Base-by-base conservation (phyloP, 2,329 filamentous ascomycete genomes). In the Fusarium globosum region DNA sequence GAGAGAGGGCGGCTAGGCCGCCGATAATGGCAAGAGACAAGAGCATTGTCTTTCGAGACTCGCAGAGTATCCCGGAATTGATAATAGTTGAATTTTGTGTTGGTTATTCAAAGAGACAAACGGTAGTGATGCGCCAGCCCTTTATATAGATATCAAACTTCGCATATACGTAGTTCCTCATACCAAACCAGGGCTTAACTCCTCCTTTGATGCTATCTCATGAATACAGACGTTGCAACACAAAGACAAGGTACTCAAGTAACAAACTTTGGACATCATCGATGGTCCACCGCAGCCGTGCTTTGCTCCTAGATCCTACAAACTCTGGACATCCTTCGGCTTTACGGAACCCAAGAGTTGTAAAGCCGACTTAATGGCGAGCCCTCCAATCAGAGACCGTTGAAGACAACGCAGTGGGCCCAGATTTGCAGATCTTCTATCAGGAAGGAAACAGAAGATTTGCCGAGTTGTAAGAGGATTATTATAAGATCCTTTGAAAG, bases 11-110 rank as follows among this genome's bases (percentile, higher is more conserved):
- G 12, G 12, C 30, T 23, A 52, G 48, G n/a, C 30, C 8, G 11
- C 12, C 35, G 30, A 52, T 5, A 2, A 52, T 18, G 15, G 28
- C 14, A 23, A 51, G 21, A 20, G 48, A 23, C 4, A 51, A 20
- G n/a, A 23, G n/a, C n/a, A 51, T 51, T 51, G 7, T 35, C 6
- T 23, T 51, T 35, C 1, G 8, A 51, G 21, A 12, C 7, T 15
- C 7, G 16, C 11, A 18, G n/a, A 20, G 8, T 13, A 13, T 2
- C 2, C 7, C 2, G 4, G 3, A 14, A 13, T 20, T 6, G 4
- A 33, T 8, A 9, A 3, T 14, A 33, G 9, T 33, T 18, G 26
- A 9, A 3, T n/a, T 4, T 18, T n/a, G 11, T 5, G 5, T 23
- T 35, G 20, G 1, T 45, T 14, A 2, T 20, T 10, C 6, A 9